Evolutionary conservation across 1,139 yeast species (phyloP).

Genomic region (Yamadazyma aaseri): DNA sequence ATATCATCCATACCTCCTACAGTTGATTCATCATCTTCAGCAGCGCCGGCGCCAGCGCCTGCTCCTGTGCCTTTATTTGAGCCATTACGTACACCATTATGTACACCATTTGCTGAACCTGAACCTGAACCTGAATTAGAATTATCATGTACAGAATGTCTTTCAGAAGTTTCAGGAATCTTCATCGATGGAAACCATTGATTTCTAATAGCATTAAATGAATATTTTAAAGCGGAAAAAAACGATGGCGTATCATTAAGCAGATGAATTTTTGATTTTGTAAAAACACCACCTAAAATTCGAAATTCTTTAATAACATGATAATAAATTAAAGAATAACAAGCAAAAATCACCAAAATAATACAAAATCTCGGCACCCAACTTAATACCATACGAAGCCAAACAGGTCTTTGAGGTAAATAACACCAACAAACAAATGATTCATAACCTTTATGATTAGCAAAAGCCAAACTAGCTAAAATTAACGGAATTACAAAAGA

Average conservation of each 20-base stretch:
- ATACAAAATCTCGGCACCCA: slow-evolving; percentile 83
- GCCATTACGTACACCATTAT: neutral
- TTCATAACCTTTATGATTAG: slow-evolving; percentile 51
- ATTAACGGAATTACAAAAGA: slow-evolving; percentile 64
- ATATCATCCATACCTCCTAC: slow-evolving; percentile 1
- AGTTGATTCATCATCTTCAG: slow-evolving; percentile 6
- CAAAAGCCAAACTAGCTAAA: slow-evolving; percentile 74
- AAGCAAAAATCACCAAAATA: slow-evolving; percentile 57
- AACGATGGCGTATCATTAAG: slow-evolving; percentile 32
- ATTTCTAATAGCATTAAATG: slow-evolving; percentile 23
- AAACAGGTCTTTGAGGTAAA: slow-evolving; percentile 67
- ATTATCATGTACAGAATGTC: slow-evolving; percentile 11
- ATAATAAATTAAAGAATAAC: slow-evolving; percentile 70
- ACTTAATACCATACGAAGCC: slow-evolving; percentile 73
- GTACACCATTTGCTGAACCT: neutral
- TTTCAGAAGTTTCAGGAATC: slow-evolving; percentile 18
- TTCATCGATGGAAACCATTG: slow-evolving; percentile 29
- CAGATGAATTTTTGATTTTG: slow-evolving; percentile 12
- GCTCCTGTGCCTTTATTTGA: too few species aligned
- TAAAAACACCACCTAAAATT: slow-evolving; percentile 47
- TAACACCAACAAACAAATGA: slow-evolving; percentile 80
- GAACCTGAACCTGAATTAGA: too few species aligned
- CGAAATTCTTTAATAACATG: slow-evolving; percentile 67
- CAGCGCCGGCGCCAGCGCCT: slow-evolving; percentile 7
- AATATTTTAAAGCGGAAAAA: slow-evolving; percentile 34